These are phyloP conservation scores for Lablab purpureus DNA, from an alignment of 306 rosid species.

Conservation along the genomic window DNA sequence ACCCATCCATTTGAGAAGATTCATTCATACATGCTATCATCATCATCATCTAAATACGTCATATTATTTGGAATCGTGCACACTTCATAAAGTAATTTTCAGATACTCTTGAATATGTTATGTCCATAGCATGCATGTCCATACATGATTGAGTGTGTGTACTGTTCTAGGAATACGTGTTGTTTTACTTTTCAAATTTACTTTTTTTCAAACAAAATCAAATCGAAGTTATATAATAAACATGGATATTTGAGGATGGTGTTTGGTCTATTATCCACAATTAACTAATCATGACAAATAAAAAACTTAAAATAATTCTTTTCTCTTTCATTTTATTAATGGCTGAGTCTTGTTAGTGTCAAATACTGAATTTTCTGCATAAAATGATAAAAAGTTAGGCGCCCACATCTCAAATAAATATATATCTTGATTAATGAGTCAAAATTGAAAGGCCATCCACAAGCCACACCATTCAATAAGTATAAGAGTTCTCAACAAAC, in stretches of 20 bases:
- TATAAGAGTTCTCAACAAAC: not conserved
- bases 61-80: conserved; percentile 52
- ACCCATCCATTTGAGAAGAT: conserved; percentile 27
- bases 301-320: not conserved
- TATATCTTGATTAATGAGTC: conserved; percentile 34
- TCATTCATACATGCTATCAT: conserved; percentile 31
- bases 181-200: conserved; percentile 42
- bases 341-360: not conserved
- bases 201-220: conserved; percentile 5
- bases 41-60: conserved; percentile 44
- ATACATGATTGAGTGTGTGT: conserved; percentile 26
- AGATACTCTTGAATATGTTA: conserved; percentile 10
- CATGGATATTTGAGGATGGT: conserved; percentile 21
- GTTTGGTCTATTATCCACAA: not conserved
- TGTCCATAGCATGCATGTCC: conserved; percentile 41
- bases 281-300: not conserved
- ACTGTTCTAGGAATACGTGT: conserved; percentile 38
- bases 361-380: conserved; percentile 38
- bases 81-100: conserved; percentile 33
- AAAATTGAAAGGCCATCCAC: conserved; percentile 28
- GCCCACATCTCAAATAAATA: conserved; percentile 14
- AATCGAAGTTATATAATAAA: not conserved
- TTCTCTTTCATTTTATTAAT: not conserved
- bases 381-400: conserved; percentile 48
- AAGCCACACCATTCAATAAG: conserved; percentile 1